Base-by-base conservation (phyloP, 768 basidiomycete species). In the Tephrocybe sp. region DNA sequence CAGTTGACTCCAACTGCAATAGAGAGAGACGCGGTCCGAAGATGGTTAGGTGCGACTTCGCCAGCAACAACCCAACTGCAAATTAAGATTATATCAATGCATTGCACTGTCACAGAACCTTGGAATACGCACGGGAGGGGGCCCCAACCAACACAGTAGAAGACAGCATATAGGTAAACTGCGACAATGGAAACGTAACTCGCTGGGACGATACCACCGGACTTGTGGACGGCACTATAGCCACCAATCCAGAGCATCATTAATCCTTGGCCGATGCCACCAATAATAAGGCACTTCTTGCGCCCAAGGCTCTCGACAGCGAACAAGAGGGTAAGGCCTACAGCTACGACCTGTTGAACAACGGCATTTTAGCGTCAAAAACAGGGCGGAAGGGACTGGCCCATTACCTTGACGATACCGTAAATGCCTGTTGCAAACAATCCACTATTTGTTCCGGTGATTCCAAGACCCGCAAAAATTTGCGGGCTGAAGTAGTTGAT, bases 401-500 rank as follows among this genome's bases (percentile, higher is more conserved):
- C 23, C 24, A 24, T n/a, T 48, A 67, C 67, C 61, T 71, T 70
- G 26, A 70, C 66, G n/a, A 67, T 60, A 18, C 70, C 68, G 50
- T 69, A 70, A 15, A 70, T 63, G 54, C 80, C 81, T 4, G 81
- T 81, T 3, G 80, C 79, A 33, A 82, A 72, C 6, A 83, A 65
- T 15, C 68, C 72, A 3, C 76, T 64, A 6, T 58, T 69, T 21
- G 67, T 73, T 3, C 75, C 73, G 0, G 65, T 68, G 20, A 81
- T 72, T 2, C 80, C 80, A 14, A 82, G 65, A 32, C 64, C 63
- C 3, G 71, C 71, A 54, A 83, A 81, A 53, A 82, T 77, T 34
- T 72, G 59, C 0, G 81, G 81, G 54, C 74, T 74, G 52, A 73
- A 83, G 56, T 82, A 82, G 58, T 79, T 79, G 58, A 81, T 77